Evolutionary conservation across 148 eudicot genomes (phyloP).

Genomic region (Rhododendron simsii): DNA sequence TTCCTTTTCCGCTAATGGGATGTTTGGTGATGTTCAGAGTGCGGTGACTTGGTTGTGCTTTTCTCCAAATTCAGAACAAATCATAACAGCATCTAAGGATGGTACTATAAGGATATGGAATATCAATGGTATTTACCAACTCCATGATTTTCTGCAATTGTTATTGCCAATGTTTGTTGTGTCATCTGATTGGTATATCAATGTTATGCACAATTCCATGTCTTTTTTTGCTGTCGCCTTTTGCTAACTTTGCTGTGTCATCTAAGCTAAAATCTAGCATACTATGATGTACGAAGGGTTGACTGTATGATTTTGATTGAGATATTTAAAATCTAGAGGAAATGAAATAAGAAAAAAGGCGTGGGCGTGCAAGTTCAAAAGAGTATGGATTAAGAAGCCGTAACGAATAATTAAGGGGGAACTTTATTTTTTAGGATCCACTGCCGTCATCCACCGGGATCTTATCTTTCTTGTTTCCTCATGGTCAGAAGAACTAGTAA

Average conservation of each 20-base stretch:
- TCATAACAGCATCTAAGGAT: constrained; percentile 95
- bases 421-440: not conserved
- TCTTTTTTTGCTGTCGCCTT: not conserved
- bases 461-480: not conserved
- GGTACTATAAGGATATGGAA: constrained; percentile 95
- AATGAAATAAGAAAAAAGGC: not conserved
- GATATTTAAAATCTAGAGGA: not conserved
- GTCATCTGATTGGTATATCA: not conserved
- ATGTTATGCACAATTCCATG: not conserved
- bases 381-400: not conserved
- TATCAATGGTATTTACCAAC: constrained; percentile 66
- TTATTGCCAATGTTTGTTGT: not conserved
- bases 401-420: not conserved
- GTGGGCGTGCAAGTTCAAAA: not conserved
- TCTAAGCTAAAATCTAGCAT: not conserved
- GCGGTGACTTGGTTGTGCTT: constrained; percentile 98
- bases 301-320: not conserved
- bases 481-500: not conserved
- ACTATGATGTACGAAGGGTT: not conserved
- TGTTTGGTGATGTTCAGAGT: constrained; percentile 52
- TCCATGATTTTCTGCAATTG: not conserved
- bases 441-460: not conserved
- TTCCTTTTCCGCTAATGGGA: not conserved
- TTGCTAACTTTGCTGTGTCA: not conserved
- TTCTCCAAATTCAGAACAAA: constrained; percentile 77